Percentiles rank a stretch among this genome's conserved stretches.
phyloP scores from a whole-genome alignment of 1,139 yeast species.

The Geotrichum histeridarum region DNA sequence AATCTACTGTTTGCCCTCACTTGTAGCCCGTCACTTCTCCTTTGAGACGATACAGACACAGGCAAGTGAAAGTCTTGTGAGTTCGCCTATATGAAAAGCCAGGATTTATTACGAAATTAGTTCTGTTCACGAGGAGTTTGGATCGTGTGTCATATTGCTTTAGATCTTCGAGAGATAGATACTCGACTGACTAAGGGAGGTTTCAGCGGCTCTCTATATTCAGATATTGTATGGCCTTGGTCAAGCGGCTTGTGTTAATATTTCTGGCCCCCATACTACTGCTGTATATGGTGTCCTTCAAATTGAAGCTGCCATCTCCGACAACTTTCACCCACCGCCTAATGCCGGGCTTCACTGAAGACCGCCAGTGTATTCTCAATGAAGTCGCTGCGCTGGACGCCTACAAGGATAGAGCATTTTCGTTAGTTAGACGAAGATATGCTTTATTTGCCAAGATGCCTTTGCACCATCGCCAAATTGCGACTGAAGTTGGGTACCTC shows the following conservation, averaged over 20 bases:
- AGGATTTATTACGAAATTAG: too few species aligned
- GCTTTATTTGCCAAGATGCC: slow-evolving; percentile 47
- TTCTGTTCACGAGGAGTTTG: too few species aligned
- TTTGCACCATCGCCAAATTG: slow-evolving; percentile 52
- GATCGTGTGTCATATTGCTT: too few species aligned
- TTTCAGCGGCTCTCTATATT: not conserved
- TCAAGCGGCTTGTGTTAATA: not conserved
- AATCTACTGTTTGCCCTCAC: too few species aligned
- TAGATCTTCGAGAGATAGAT: too few species aligned
- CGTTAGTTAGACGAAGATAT: slow-evolving; percentile 46
- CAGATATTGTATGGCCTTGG: not conserved
- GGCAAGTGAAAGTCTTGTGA: too few species aligned
- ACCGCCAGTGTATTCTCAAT: slow-evolving; percentile 42
- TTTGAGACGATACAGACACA: too few species aligned
- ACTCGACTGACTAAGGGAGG: too few species aligned
- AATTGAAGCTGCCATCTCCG: not conserved
- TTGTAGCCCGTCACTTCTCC: too few species aligned
- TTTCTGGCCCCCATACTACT: not conserved
- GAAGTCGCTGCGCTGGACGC: slow-evolving; percentile 48
- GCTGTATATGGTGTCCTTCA: not conserved
- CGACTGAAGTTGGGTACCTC: slow-evolving; percentile 52
- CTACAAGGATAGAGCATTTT: slow-evolving; percentile 42
- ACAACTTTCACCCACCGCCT: not conserved
- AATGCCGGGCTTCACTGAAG: slow-evolving; percentile 14
- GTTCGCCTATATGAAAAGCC: too few species aligned